Evolutionary conservation across 768 basidiomycete species (phyloP), one percentile per base, ranked within the genome.

Genomic region (Lentinus brumalis): DNA sequence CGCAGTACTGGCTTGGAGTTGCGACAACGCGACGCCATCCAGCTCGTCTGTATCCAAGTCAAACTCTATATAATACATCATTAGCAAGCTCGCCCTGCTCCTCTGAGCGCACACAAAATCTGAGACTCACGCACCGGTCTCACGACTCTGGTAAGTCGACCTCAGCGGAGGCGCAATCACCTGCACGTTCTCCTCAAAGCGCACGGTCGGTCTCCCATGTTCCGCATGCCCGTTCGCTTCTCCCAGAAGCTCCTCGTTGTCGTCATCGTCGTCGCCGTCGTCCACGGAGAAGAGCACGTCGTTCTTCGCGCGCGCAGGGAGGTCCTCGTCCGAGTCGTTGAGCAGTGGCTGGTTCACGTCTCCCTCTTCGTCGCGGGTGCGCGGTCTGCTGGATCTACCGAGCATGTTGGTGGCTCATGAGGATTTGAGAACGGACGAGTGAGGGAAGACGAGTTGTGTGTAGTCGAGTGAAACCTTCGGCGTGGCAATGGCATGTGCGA

Each of bases 21-120:
- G 74, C 15, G 67, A 67, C 4, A 71, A 30, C 1, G 69, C 65
- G 7, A 68, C 65, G 5, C 87, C 87, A 56, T 92, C 91, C 12
- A 94, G 74, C 21, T 92, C 92, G 71, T 95, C 93, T 0, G 85
- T 79, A 69, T 96, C 94, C 18, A 91, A 82, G 12, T 96, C 94
- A 72, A 80, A 96, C 70, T 91, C 93, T 95, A 66, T 5, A 51
- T 46, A 2, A 26, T 50, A 40, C 62, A 47, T 62, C 52, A 50
- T 18, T 10, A 61, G 40, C 58, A 18, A 26, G 1, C 30, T 39
- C 16, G 32, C 4, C 35, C 35, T 35, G 35, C 7, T 7, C 26
- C 15, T 10, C 16, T 10, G 35, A 15, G 32, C 46, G 53, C 18
- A 42, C 50, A 59, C 50, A 38, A 53, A 46, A 30, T 56, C 14